Percentiles rank a stretch among this genome's conserved stretches.
phyloP scores from a whole-genome alignment of 805 yeast genomes.

The Hanseniaspora thailandica region DNA sequence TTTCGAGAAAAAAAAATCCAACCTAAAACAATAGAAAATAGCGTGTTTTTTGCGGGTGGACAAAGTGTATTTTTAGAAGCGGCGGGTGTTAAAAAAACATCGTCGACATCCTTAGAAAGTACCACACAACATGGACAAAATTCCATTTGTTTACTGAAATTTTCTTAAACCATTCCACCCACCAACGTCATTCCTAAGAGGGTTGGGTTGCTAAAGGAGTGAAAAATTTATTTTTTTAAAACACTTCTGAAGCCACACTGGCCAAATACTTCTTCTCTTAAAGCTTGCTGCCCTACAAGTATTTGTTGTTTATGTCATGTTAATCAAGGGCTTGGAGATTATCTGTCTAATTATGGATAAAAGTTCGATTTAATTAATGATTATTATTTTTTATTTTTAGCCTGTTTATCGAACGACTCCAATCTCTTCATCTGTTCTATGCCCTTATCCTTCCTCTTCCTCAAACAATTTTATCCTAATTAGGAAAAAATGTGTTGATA shows the following conservation, averaged over 20 bases:
- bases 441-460: neutral
- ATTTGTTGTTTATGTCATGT: too few species aligned
- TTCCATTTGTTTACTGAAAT: neutral
- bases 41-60: slow-evolving; percentile 1
- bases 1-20: slow-evolving; percentile 1
- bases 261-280: too few species aligned
- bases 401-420: neutral
- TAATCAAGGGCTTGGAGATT: too few species aligned
- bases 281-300: too few species aligned
- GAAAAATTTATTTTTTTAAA: neutral
- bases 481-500: slow-evolving; percentile 1
- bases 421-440: too few species aligned
- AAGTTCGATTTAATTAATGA: neutral
- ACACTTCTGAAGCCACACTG: too few species aligned
- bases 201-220: too few species aligned
- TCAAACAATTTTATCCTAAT: neutral
- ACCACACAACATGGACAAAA: neutral
- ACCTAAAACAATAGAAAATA: neutral
- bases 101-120: neutral
- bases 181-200: too few species aligned
- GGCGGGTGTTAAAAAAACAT: neutral
- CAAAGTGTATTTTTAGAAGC: slow-evolving; percentile 4
- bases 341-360: neutral
- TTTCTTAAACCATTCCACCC: too few species aligned
- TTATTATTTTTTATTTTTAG: neutral